Percentiles rank a stretch among this genome's conserved stretches.
These are phyloP conservation scores for Gaultheria prostrata DNA, from an alignment of 148 eudicot species.

Conservation along the genomic window DNA sequence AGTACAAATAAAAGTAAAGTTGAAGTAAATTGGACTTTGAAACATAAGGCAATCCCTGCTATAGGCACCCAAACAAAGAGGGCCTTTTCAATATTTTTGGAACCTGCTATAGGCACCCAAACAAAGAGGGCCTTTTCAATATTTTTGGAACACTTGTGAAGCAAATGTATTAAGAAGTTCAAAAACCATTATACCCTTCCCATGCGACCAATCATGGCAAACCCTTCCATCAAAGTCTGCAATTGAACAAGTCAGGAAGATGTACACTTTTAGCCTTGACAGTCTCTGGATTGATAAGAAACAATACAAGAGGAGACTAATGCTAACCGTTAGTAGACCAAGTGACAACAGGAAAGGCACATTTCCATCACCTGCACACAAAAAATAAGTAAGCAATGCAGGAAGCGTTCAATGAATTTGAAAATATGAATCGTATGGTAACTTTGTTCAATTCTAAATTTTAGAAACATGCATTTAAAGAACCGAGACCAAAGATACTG, in stretches of 20 bases:
- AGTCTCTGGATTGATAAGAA: neutral
- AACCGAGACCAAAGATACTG: neutral
- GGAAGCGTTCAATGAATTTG: neutral
- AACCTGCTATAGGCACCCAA: neutral
- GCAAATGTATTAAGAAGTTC: neutral
- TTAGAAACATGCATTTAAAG: neutral
- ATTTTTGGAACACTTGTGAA: neutral
- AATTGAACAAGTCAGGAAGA: conserved; percentile 18
- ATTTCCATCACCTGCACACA: conserved; percentile 81
- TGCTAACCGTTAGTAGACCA: conserved; percentile 84
- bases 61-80: neutral
- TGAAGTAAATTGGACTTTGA: neutral
- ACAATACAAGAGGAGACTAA: neutral
- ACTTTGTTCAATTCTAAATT: neutral
- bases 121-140: neutral
- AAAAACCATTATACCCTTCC: conserved; percentile 53
- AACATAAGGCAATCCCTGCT: neutral
- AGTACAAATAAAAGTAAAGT: neutral
- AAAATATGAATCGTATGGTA: neutral
- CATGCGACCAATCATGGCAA: conserved; percentile 97
- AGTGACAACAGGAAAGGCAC: conserved; percentile 79
- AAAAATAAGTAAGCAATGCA: conserved; percentile 9
- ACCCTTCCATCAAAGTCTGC: conserved; percentile 89
- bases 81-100: neutral
- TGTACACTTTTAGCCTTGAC: neutral